Percentiles rank a stretch among this genome's conserved stretches.
These are phyloP conservation scores for Exserohilum turcica DNA, from an alignment of 2,329 filamentous ascomycete genomes.

Conservation along the genomic window DNA sequence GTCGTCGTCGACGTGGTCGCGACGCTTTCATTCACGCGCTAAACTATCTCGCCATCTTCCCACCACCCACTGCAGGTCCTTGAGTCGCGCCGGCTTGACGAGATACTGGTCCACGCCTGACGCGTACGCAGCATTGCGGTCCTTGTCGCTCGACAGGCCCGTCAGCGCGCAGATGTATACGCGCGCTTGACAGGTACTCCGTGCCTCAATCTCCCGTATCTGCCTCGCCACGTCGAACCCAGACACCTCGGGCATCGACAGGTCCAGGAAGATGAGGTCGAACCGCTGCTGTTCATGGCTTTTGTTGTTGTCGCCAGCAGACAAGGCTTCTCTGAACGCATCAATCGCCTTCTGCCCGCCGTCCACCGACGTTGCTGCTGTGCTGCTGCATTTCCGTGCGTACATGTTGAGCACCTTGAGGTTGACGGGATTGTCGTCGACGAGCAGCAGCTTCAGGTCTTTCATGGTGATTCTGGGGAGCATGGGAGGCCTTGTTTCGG, in stretches of 20 bases:
- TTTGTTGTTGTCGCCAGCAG: not conserved
- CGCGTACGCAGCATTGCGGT: constrained; percentile 11
- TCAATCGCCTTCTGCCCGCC: constrained; percentile 12
- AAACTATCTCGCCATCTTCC: constrained; percentile 4
- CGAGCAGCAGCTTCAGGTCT: constrained; percentile 9
- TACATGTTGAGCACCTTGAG: constrained; percentile 13
- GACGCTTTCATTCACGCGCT: not conserved
- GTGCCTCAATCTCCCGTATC: constrained; percentile 10
- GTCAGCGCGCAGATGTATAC: constrained; percentile 14
- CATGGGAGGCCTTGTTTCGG: not conserved
- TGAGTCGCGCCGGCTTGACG: constrained; percentile 3
- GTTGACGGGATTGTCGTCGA: constrained; percentile 12
- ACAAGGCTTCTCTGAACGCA: not conserved
- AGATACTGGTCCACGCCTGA: constrained; percentile 12
- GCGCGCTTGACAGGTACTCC: not conserved
- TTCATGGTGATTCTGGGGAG: not conserved
- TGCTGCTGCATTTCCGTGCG: constrained; percentile 8
- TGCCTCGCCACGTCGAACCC: constrained; percentile 12
- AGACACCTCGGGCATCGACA: constrained; percentile 10
- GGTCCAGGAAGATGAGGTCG: constrained; percentile 12
- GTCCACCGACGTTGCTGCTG: constrained; percentile 3
- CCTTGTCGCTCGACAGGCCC: constrained; percentile 9
- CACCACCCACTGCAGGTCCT: constrained; percentile 5
- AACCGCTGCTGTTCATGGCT: constrained; percentile 1
- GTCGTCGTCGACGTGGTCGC: too few species aligned